Base-by-base conservation (phyloP, 306 rosid species). In the Fagus sylvatica region DNA sequence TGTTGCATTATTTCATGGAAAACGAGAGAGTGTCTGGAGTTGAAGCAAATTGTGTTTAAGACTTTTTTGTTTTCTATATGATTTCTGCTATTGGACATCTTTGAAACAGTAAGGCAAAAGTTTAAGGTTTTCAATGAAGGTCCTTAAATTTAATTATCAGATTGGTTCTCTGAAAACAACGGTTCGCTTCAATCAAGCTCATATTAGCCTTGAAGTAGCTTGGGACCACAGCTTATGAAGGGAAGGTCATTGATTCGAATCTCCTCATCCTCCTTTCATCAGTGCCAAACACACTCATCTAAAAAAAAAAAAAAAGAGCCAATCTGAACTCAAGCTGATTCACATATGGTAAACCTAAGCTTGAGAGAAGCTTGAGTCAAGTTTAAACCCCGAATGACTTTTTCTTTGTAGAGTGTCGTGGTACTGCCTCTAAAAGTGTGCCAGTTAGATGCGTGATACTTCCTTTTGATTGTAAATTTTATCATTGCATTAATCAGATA, bases 241-340 rank as follows among this genome's bases (percentile, higher is more conserved):
- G 5, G 17, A 32, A 61, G 42, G 68, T 61, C 68, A 33, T 12
- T 33, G 22, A 15, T 61, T 33, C 10, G 32, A 19, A 55, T 55
- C 57, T 41, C 40, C 10, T 69, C 15, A 7, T 8, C 48, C 3
- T 11, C 13, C 55, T 40, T 41, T 9, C 59, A 3, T 55, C n/a
- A 48, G 74, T 10, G n/a, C 33, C 16, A 46, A 60, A 60, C 5
- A 16, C 41, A 32, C 40, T 46, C 4, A 22, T 22, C 51, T 13
- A 60, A 33, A 12, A 33, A 32, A 16, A 32, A 37, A 70, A 28
- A 9, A 61, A 30, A 40, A 1, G 15, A 76, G 36, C n/a, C 65
- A 37, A 69, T 65, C 22, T 68, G 48, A 76, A 61, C 19, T 81
- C 30, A 39, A 48, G 53, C 74, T 51, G 32, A 43, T 28, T 43